Percentiles rank a stretch among this genome's conserved stretches.
Evolutionary conservation across 2,329 filamentous ascomycete genomes (phyloP).

Genomic region (Dryadomyces quercivorus): DNA sequence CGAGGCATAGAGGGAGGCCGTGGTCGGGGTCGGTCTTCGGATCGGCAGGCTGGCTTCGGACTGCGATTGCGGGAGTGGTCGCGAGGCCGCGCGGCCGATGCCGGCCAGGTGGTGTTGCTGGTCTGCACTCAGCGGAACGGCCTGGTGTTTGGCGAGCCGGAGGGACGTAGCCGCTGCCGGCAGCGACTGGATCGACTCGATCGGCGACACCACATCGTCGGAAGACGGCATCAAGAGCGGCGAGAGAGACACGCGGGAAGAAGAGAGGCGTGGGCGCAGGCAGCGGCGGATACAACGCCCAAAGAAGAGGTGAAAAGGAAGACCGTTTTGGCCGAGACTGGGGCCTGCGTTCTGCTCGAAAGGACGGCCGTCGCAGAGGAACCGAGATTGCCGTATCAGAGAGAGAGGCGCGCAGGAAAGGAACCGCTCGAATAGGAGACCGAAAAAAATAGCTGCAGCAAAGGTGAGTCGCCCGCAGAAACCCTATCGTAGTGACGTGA

Average conservation of each 20-base stretch:
- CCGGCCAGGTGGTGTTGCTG: slow-evolving; percentile 31
- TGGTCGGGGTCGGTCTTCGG: slow-evolving; percentile 41
- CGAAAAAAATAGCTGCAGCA: too few species aligned
- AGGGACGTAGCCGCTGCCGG: slow-evolving; percentile 50
- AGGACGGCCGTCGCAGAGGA: too few species aligned
- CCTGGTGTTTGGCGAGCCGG: slow-evolving; percentile 39
- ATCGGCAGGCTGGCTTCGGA: slow-evolving; percentile 39
- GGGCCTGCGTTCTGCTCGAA: too few species aligned
- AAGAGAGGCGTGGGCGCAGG: background rate
- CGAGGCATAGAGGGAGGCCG: slow-evolving; percentile 52
- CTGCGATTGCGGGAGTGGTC: slow-evolving; percentile 22
- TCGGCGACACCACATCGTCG: slow-evolving; percentile 49
- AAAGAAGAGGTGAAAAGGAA: background rate
- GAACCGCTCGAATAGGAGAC: too few species aligned
- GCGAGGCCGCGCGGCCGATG: too few species aligned
- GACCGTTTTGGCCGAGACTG: background rate
- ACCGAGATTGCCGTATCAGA: too few species aligned
- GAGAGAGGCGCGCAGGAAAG: too few species aligned
- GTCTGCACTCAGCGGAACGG: background rate
- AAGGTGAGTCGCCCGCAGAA: background rate
- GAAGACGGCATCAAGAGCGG: slow-evolving; percentile 52
- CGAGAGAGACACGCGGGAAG: background rate
- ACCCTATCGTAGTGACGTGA: background rate
- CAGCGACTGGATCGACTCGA: slow-evolving; percentile 57
- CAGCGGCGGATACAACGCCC: background rate